Base-by-base conservation (phyloP, 2,329 filamentous ascomycete genomes). In the Alternaria panax region DNA sequence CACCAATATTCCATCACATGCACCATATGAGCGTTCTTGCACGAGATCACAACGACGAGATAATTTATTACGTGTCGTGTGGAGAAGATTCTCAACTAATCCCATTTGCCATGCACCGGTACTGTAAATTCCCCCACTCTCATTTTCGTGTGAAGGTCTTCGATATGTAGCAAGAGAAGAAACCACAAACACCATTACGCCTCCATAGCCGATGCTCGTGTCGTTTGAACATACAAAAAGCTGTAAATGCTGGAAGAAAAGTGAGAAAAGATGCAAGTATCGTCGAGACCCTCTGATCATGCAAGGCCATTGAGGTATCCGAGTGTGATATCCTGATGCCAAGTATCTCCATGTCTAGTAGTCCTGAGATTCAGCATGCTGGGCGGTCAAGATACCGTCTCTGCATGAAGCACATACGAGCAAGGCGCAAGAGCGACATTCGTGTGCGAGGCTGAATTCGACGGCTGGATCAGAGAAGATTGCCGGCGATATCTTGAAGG, bases 381-480 rank as follows among this genome's bases (percentile, higher is more conserved):
- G 27, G 36, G 34, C 51, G 9, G 42, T 32, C 14, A 64, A 7
- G 7, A 62, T 22, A 7, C 48, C 40, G 1, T 67, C 65, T 50
- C 60, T 70, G 50, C 73, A 76, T 1, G 57, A 40, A 1, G 53
- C 50, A 51, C 74, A 77, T 2, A 75, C 65, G 1, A 75, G 41
- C 2, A 72, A 47, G 7, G 53, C 60, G 53, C 74, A 76, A 5
- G 18, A 16, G 1, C 24, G 2, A 32, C 73, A 77, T 40, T 72
- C 62, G 34, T 74, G 65, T 1, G 73, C 73, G 25, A 73, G 59
- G 54, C 64, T 74, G 38, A 70, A 69, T 2, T 63, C 51, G 2
- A 47, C 22, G 3, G 47, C 16, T 12, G 40, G 7, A 9, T 38
- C 41, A 2, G 51, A 43, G 18, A 59, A 54, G 25, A 46, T 28